phyloP scores from a whole-genome alignment of 2,329 filamentous ascomycete species.

The Drechslera avenae region DNA sequence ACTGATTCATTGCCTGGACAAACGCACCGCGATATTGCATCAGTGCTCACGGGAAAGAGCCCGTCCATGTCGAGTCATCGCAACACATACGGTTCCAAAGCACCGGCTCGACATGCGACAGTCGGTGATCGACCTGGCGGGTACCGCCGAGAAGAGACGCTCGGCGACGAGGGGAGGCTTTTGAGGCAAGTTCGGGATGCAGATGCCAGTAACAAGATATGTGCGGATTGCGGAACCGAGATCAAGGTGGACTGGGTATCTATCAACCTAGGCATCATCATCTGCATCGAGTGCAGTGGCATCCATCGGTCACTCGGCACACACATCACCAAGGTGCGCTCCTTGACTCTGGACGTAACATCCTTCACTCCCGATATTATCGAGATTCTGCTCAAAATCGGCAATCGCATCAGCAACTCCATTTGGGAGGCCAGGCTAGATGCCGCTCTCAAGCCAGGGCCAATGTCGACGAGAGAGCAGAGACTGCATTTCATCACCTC shows the following conservation, averaged over 20 bases:
- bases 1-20: conserved; percentile 61
- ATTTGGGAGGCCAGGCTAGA: conserved; percentile 92
- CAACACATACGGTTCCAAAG: conserved; percentile 55
- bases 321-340: conserved; percentile 96
- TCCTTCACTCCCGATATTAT: conserved; percentile 98
- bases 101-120: conserved; percentile 83
- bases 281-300: conserved; percentile 97
- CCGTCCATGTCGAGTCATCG: conserved; percentile 69
- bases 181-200: conserved; percentile 85
- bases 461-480: conserved; percentile 84
- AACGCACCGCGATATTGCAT: conserved; percentile 84
- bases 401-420: conserved; percentile 95
- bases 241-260: conserved; percentile 98
- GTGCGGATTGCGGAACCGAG: conserved; percentile 90
- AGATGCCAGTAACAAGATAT: conserved; percentile 91
- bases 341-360: conserved; percentile 90
- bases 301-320: conserved; percentile 96
- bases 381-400: conserved; percentile 86
- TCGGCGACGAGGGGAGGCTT: conserved; percentile 82
- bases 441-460: conserved; percentile 70
- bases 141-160: conserved; percentile 71
- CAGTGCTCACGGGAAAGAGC: conserved; percentile 90
- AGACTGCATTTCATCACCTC: conserved; percentile 92
- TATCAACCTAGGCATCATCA: conserved; percentile 92
- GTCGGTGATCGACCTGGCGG: conserved; percentile 80